A percentile compares a stretch with the other conserved stretches of the same genome.
Conservation (phyloP, 2,329 filamentous ascomycete genomes). For the Diplocarpon rosae region DNA sequence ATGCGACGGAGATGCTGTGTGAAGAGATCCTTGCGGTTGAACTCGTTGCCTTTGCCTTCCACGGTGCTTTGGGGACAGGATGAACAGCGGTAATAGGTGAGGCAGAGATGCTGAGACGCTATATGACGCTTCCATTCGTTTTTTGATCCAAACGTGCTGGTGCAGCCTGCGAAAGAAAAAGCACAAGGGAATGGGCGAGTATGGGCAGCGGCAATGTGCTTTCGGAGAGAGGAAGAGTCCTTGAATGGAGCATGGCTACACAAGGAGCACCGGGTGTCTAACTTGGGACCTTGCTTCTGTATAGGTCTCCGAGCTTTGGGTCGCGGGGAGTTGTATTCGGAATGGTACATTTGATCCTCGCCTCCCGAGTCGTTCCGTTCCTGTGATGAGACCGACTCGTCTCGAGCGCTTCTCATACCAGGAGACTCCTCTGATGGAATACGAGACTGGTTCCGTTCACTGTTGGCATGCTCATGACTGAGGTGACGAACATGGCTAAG, state of each 20-base stretch:
- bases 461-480: constrained; percentile 34
- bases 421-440: constrained; percentile 25
- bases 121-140: constrained; percentile 98
- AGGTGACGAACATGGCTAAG: constrained; percentile 50
- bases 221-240: constrained; percentile 53
- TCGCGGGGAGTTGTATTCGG: constrained; percentile 27
- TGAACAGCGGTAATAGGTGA: constrained; percentile 55
- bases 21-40: constrained; percentile 94
- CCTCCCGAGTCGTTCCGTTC: constrained; percentile 30
- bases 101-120: constrained; percentile 72
- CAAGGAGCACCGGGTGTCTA: constrained; percentile 49
- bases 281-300: constrained; percentile 35
- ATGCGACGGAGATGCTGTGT: constrained; percentile 89
- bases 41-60: constrained; percentile 54
- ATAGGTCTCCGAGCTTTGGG: constrained; percentile 26
- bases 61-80: constrained; percentile 42
- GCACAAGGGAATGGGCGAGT: constrained; percentile 74
- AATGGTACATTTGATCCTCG: constrained; percentile 31
- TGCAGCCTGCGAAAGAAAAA: constrained; percentile 74
- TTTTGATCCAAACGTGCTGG: constrained; percentile 77
- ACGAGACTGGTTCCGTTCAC: constrained; percentile 26
- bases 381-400: constrained; percentile 33
- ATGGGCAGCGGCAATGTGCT: constrained; percentile 57
- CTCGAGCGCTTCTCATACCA: constrained; percentile 27
- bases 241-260: constrained; percentile 57